These are phyloP conservation scores for Chlorella sp. DNA, from an alignment of 139 green algal genomes.

Conservation along the genomic window DNA sequence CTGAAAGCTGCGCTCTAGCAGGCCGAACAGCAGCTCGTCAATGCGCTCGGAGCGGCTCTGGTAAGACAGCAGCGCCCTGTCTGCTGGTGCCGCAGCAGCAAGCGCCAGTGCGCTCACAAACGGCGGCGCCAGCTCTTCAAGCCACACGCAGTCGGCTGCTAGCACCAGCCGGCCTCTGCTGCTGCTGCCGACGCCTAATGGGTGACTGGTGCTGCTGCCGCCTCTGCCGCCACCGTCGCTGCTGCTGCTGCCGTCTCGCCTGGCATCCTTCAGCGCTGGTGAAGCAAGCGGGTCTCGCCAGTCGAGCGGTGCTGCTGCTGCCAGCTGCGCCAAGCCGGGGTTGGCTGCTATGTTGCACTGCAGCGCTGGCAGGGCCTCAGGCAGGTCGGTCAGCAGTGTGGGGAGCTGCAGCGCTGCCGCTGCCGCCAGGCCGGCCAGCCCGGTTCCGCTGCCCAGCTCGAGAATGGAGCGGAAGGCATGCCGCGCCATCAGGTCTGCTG, in stretches of 20 bases:
- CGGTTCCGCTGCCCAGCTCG: conserved; percentile 40
- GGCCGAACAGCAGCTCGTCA: conserved; percentile 29
- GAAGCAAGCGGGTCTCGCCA: neutral
- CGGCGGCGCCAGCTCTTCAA: conserved; percentile 25
- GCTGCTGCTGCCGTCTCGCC: neutral
- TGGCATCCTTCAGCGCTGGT: too few relatives aligned
- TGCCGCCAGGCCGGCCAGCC: conserved; percentile 36
- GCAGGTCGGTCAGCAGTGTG: conserved; percentile 28
- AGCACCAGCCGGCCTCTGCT: conserved; percentile 12
- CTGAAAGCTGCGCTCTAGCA: conserved; percentile 9
- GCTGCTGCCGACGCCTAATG: neutral
- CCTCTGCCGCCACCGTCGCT: neutral
- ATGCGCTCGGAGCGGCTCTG: conserved; percentile 32
- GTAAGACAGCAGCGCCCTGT: conserved; percentile 25
- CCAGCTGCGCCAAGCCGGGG: neutral
- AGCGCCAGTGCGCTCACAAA: conserved; percentile 29
- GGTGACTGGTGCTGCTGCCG: neutral
- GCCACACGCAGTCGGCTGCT: conserved; percentile 43
- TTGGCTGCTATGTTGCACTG: conserved; percentile 30
- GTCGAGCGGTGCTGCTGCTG: conserved; percentile 6
- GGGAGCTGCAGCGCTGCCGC: conserved; percentile 20
- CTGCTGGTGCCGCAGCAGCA: neutral
- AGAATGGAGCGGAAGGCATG: neutral
- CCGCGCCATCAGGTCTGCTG: neutral
- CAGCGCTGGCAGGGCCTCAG: conserved; percentile 31